Conservation (phyloP, 1,284 basidiomycete genomes). For the Schizophyllum commune region DNA sequence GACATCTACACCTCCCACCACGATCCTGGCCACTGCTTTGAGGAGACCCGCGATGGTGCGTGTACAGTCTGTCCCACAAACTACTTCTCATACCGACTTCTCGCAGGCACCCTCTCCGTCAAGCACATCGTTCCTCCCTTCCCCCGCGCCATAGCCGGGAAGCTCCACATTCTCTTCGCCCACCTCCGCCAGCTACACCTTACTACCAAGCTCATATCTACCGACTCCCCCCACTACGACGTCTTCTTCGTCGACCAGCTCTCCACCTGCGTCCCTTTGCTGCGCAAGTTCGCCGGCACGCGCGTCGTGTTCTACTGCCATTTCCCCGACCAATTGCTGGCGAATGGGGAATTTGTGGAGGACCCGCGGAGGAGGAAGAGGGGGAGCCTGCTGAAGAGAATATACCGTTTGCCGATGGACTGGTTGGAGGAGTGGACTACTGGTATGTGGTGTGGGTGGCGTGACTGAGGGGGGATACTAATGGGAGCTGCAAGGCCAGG, state of each 20-base stretch:
- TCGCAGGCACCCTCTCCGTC: conserved; percentile 76
- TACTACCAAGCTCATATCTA: conserved; percentile 49
- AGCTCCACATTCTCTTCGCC: conserved; percentile 84
- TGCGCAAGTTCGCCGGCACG: conserved; percentile 60
- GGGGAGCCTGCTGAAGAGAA: conserved; percentile 39
- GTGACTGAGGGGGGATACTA: too few relatives aligned
- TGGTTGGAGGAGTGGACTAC: conserved; percentile 88
- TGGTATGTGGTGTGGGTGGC: conserved; percentile 37
- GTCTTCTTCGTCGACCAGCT: conserved; percentile 95
- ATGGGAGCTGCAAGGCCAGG: conserved; percentile 46
- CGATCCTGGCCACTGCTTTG: conserved; percentile 79
- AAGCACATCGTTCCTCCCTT: conserved; percentile 70
- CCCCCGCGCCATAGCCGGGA: conserved; percentile 71
- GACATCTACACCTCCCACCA: conserved; percentile 93
- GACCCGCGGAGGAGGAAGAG: conserved; percentile 31
- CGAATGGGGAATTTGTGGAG: conserved; percentile 69
- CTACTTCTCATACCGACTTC: not conserved
- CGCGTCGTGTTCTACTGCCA: conserved; percentile 97
- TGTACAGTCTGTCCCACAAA: not conserved
- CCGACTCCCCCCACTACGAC: conserved; percentile 50
- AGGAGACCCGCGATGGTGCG: conserved; percentile 82
- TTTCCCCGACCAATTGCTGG: conserved; percentile 92
- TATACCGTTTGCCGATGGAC: conserved; percentile 89
- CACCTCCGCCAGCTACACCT: conserved; percentile 87
- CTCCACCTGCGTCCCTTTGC: conserved; percentile 82